These are phyloP conservation scores for Blumeriella jaapii DNA, from an alignment of 2,329 filamentous ascomycete genomes.

Conservation along the genomic window DNA sequence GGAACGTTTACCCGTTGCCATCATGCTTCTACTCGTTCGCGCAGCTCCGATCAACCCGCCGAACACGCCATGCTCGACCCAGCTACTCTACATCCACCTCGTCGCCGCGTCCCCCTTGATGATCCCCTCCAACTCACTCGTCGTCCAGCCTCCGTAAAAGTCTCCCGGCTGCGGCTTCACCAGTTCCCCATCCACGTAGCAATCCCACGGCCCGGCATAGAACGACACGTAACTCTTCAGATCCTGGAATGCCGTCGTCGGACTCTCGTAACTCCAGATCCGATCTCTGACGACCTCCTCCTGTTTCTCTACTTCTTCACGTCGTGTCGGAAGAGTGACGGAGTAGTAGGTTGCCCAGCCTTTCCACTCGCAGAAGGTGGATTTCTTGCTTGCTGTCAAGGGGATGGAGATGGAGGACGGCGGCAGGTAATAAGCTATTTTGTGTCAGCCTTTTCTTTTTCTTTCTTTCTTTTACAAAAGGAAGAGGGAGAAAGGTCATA, in stretches of 20 bases:
- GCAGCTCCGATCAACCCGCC: too few species aligned
- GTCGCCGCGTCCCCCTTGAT: slow-evolving; percentile 32
- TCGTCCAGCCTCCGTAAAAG: slow-evolving; percentile 55
- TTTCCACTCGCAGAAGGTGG: slow-evolving; percentile 49
- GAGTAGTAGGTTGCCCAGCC: slow-evolving; percentile 47
- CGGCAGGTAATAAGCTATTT: slow-evolving; percentile 47
- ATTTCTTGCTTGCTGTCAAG: slow-evolving; percentile 34
- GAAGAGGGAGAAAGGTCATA: slow-evolving; percentile 18
- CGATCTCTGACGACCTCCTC: slow-evolving; percentile 34
- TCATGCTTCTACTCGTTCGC: too few species aligned
- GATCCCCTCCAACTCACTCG: slow-evolving; percentile 43
- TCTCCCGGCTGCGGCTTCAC: slow-evolving; percentile 48
- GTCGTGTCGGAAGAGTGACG: slow-evolving; percentile 22
- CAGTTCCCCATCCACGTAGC: slow-evolving; percentile 48
- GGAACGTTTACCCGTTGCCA: too few species aligned
- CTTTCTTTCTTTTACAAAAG: too few species aligned
- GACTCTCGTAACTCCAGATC: slow-evolving; percentile 48
- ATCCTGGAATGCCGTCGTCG: slow-evolving; percentile 38
- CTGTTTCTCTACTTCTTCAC: slow-evolving; percentile 4
- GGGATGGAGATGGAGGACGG: slow-evolving; percentile 36
- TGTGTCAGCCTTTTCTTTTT: too few species aligned
- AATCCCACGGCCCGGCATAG: slow-evolving; percentile 51
- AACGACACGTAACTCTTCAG: slow-evolving; percentile 47
- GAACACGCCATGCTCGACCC: too few species aligned
- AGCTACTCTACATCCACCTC: slow-evolving; percentile 20